phyloP scores from a whole-genome alignment of 2,329 filamentous ascomycete genomes.

The Camillea tinctor region DNA sequence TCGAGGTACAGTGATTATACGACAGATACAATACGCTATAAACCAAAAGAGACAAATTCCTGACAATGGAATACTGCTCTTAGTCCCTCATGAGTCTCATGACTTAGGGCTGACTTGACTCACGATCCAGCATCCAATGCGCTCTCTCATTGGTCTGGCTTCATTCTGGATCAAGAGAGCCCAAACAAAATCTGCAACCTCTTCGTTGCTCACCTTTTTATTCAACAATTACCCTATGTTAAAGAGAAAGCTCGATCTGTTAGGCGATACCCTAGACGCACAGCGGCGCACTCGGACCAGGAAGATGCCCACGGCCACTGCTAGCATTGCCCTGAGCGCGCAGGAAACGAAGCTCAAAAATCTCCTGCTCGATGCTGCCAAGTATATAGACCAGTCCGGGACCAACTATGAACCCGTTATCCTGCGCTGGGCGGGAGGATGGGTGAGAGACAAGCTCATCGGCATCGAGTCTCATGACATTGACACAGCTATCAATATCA shows the following conservation, averaged over 20 bases:
- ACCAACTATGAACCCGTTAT: conserved; percentile 54
- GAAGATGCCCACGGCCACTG: conserved; percentile 30
- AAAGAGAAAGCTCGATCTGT: conserved; percentile 28
- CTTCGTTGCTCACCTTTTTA: conserved; percentile 2
- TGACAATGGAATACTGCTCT: background rate
- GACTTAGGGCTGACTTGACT: too few species aligned
- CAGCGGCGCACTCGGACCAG: conserved; percentile 23
- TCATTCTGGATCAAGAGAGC: background rate
- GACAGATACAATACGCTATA: too few species aligned
- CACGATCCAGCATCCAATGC: conserved; percentile 8
- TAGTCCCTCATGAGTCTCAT: background rate
- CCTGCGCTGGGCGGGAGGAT: conserved; percentile 80
- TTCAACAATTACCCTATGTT: conserved; percentile 22
- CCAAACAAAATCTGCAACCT: background rate
- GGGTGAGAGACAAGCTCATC: conserved; percentile 83
- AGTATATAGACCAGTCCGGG: conserved; percentile 58
- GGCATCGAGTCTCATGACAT: conserved; percentile 74
- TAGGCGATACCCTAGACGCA: conserved; percentile 16
- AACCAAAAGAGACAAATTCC: background rate
- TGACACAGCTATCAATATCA: conserved; percentile 79
- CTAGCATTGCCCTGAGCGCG: conserved; percentile 56
- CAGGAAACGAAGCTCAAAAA: conserved; percentile 69
- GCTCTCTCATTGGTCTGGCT: background rate
- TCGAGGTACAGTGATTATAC: too few species aligned
- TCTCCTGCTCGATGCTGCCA: conserved; percentile 81